A percentile compares a stretch with the other conserved stretches of the same genome.
Evolutionary conservation across 768 basidiomycete species (phyloP).

Genomic region (Psilocybe cyanescens): DNA sequence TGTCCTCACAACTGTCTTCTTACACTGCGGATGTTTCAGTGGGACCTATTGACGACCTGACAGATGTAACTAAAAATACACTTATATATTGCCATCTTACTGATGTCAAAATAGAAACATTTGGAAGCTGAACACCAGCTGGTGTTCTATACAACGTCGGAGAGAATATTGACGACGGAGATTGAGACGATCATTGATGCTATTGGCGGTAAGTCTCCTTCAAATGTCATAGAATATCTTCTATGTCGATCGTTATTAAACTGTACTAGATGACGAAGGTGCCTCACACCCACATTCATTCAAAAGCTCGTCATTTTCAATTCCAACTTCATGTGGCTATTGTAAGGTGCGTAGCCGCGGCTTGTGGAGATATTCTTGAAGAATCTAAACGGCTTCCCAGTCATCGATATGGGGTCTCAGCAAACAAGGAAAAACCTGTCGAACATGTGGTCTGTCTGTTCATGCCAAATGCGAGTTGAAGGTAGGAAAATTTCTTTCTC

Average conservation of each 20-base stretch:
- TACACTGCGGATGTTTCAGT: slow-evolving; percentile 52
- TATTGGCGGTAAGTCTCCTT: slow-evolving; percentile 58
- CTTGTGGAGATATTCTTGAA: not conserved
- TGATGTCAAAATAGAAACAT: slow-evolving; percentile 47
- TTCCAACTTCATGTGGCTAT: slow-evolving; percentile 81
- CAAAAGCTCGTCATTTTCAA: slow-evolving; percentile 86
- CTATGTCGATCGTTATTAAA: slow-evolving; percentile 10
- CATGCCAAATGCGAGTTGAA: slow-evolving; percentile 88
- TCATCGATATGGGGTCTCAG: slow-evolving; percentile 86
- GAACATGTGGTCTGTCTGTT: slow-evolving; percentile 74
- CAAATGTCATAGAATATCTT: slow-evolving; percentile 1
- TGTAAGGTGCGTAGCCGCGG: slow-evolving; percentile 61
- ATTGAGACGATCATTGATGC: slow-evolving; percentile 60
- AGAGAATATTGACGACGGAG: slow-evolving; percentile 64
- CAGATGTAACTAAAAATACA: slow-evolving; percentile 47
- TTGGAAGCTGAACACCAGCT: slow-evolving; percentile 68
- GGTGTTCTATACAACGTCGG: slow-evolving; percentile 55
- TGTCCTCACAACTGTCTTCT: slow-evolving; percentile 46
- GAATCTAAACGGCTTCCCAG: slow-evolving; percentile 37
- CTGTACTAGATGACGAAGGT: slow-evolving; percentile 71
- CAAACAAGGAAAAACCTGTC: slow-evolving; percentile 88
- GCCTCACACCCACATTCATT: slow-evolving; percentile 73
- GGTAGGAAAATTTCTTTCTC: slow-evolving; percentile 38
- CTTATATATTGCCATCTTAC: slow-evolving; percentile 5
- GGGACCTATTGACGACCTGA: slow-evolving; percentile 60